Evolutionary conservation across 805 yeast species (phyloP), one percentile per base, ranked within the genome.

Genomic region (Yamadazyma ubonensis): DNA sequence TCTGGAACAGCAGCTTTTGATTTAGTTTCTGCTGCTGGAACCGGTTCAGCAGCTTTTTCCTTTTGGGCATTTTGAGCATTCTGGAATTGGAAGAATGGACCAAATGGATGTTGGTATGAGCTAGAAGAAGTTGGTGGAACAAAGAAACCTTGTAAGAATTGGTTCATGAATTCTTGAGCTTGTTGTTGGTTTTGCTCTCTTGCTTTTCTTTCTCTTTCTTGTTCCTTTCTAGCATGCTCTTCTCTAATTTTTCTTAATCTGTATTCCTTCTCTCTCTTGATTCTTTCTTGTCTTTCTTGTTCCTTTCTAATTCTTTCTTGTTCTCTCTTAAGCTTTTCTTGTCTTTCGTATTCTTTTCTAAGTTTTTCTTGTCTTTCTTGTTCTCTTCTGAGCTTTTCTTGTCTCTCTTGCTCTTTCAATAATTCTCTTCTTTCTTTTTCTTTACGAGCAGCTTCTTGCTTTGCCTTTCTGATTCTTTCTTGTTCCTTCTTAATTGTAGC

Each of bases 141-240:
- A 29, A 45, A 42, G 33, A 45, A 34, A n/a, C 37, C 22, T 29
- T 53, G 56, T 27, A 57, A 56, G 29, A 58, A 39, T 27, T 49
- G 54, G 27, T 49, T 45, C 21, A 57, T 42, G 43, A 57, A 53
- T 19, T 55, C 55, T 48, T 57, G 61, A 18, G 46, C 46, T 29
- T 39, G 43, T 25, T 42, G 22, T 44, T 58, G 61, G 44, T 53
- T 55, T 35, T 46, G 36, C 15, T 46, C 43, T 31, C 43, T 34
- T n/a, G 26, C 32, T 28, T 46, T 44, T 44, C 39, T 41, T 45
- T 8, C 49, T 48, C 36, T 44, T 41, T 37, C 44, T 45, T 21
- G 38, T 45, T n/a, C 45, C 46, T 43, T 46, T 44, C 38, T 41
- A 19, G 33, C 12, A 36, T 41, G 35, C 19, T 49, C 49, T 42